These are phyloP conservation scores for Trichoderma asperelloides DNA, from an alignment of 495 filamentous ascomycete species.

Conservation along the genomic window DNA sequence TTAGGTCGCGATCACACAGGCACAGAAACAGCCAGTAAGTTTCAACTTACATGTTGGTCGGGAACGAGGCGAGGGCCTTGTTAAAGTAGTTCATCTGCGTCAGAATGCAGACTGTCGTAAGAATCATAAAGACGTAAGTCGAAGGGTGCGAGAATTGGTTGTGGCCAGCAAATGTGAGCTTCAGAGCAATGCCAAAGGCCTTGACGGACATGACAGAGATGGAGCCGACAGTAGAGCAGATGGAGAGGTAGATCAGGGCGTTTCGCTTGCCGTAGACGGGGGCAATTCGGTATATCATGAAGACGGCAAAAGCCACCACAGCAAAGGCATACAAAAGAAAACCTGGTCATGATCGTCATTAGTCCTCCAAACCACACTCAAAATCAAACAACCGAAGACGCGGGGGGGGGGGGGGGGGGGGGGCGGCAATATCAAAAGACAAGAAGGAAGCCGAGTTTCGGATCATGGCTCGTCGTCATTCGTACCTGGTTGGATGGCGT, in stretches of 20 bases:
- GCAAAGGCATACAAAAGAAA: constrained; percentile 75
- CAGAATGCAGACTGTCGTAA: constrained; percentile 84
- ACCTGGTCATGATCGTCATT: constrained; percentile 52
- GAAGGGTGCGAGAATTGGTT: constrained; percentile 92
- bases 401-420: too few species aligned
- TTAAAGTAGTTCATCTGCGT: constrained; percentile 99
- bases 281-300: constrained; percentile 95
- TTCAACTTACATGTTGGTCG: constrained; percentile 77
- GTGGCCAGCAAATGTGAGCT: constrained; percentile 79
- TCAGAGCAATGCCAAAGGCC: constrained; percentile 92
- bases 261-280: constrained; percentile 88
- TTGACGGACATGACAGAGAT: constrained; percentile 98
- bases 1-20: too few species aligned
- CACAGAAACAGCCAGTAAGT: not conserved
- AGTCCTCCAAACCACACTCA: constrained; percentile 15
- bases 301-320: constrained; percentile 69
- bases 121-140: constrained; percentile 94
- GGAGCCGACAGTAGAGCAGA: constrained; percentile 93
- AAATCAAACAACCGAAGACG: too few species aligned
- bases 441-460: not conserved
- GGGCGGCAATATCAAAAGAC: not conserved
- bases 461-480: not conserved
- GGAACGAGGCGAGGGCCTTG: constrained; percentile 94
- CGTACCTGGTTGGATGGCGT: constrained; percentile 83
- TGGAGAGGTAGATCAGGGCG: constrained; percentile 89